Evolutionary conservation across 768 basidiomycete species (phyloP).

Genomic region (Neoboletus magnificus): DNA sequence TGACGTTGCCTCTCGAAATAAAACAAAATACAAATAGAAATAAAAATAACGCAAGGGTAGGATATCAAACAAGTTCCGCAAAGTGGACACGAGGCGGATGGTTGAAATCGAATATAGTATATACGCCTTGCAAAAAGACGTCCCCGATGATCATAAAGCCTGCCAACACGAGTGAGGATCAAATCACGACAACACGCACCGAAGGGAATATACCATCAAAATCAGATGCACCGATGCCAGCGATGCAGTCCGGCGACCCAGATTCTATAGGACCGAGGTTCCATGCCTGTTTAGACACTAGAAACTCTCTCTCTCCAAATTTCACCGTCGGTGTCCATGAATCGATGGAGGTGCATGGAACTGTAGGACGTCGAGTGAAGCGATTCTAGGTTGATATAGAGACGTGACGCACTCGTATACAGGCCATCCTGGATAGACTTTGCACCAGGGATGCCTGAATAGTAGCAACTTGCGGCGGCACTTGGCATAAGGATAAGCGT

Average conservation of each 20-base stretch:
- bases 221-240: constrained; percentile 22
- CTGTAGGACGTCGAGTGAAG: constrained; percentile 1
- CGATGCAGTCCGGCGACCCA: constrained; percentile 28
- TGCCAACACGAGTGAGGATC: constrained; percentile 4
- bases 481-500: constrained; percentile 21
- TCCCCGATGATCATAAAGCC: constrained; percentile 26
- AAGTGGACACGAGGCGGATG: constrained; percentile 34
- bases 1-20: background rate
- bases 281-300: constrained; percentile 30
- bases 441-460: constrained; percentile 23
- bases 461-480: constrained; percentile 21
- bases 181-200: background rate
- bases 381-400: background rate
- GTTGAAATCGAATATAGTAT: constrained; percentile 28
- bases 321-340: constrained; percentile 26
- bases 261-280: constrained; percentile 35
- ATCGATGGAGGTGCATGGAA: constrained; percentile 14
- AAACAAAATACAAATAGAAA: background rate
- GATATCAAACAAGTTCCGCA: constrained; percentile 23
- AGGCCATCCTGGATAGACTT: background rate
- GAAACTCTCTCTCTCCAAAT: constrained; percentile 35
- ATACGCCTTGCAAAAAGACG: constrained; percentile 25
- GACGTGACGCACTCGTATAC: constrained; percentile 30
- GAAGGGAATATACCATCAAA: constrained; percentile 3
- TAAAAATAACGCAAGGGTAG: background rate